Conservation (phyloP, 805 yeast genomes). For the Debaryomyces tyrocola region DNA sequence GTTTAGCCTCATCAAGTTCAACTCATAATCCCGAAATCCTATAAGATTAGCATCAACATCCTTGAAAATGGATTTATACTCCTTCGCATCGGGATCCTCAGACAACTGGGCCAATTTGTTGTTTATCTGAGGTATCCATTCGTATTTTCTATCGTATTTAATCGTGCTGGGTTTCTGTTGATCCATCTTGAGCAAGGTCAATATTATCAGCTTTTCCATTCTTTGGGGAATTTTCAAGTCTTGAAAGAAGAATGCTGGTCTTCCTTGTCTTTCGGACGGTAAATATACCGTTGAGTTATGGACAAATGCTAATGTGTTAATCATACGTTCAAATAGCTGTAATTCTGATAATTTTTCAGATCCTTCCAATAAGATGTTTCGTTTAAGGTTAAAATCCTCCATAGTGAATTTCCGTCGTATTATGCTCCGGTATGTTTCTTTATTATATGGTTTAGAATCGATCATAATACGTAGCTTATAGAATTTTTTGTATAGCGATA, state of each 20-base stretch:
- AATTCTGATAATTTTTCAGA: constrained; percentile 4
- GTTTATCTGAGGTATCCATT: constrained; percentile 19
- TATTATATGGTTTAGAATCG: constrained; percentile 10
- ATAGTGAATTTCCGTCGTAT: constrained; percentile 27
- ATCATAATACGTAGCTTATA: constrained; percentile 29
- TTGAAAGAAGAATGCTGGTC: constrained; percentile 12
- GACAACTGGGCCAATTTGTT: constrained; percentile 2
- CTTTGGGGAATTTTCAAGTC: constrained; percentile 16
- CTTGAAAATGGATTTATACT: constrained; percentile 3
- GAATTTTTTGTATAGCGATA: constrained; percentile 30
- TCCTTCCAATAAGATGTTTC: constrained; percentile 13
- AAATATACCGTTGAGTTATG: constrained; percentile 28
- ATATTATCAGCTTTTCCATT: constrained; percentile 22
- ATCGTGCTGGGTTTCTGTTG: constrained; percentile 18
- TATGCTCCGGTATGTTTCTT: constrained; percentile 16
- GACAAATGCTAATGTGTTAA: constrained; percentile 30
- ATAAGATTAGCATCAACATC: constrained; percentile 7
- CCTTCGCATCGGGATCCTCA: constrained; percentile 3
- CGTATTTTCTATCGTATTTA: constrained; percentile 23
- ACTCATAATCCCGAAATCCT: constrained; percentile 25
- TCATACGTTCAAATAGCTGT: constrained; percentile 19
- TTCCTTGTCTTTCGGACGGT: constrained; percentile 8
- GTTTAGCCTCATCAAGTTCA: constrained; percentile 27
- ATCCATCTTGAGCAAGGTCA: constrained; percentile 25
- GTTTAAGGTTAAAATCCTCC: constrained; percentile 15